A percentile compares a stretch with the other conserved stretches of the same genome.
Conservation (phyloP, 2,329 filamentous ascomycete species). For the Rhinocladiella similis region DNA sequence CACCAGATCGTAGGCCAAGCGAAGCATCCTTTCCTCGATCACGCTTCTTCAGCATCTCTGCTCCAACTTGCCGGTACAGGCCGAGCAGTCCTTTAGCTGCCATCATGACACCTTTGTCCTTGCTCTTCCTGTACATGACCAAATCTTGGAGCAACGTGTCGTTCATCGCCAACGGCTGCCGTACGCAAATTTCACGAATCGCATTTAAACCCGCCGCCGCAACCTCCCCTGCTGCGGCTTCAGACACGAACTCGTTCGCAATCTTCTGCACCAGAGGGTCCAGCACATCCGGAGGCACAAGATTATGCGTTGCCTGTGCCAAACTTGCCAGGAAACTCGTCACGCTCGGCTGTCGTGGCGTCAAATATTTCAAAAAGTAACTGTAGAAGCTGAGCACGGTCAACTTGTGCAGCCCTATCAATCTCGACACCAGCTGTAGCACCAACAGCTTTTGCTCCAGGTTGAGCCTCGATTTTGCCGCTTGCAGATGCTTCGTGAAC, state of each 20-base stretch:
- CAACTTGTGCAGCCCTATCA: conserved; percentile 90
- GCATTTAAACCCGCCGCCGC: conserved; percentile 89
- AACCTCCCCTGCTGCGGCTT: conserved; percentile 87
- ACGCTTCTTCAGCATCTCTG: conserved; percentile 82
- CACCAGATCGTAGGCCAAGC: conserved; percentile 74
- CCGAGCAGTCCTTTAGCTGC: conserved; percentile 88
- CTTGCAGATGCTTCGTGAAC: conserved; percentile 89
- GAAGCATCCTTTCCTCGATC: conserved; percentile 90
- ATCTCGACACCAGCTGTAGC: conserved; percentile 82
- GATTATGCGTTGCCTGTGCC: conserved; percentile 85
- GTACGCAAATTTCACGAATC: conserved; percentile 88
- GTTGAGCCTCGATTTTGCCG: conserved; percentile 77
- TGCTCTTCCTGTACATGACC: conserved; percentile 93
- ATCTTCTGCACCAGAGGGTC: conserved; percentile 93
- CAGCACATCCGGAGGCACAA: conserved; percentile 88
- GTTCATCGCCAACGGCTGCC: conserved; percentile 94
- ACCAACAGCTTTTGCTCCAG: conserved; percentile 89
- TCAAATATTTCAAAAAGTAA: conserved; percentile 92
- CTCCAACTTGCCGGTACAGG: conserved; percentile 86
- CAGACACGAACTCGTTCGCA: conserved; percentile 96
- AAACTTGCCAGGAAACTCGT: conserved; percentile 91
- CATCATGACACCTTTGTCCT: conserved; percentile 99
- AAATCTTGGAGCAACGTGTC: conserved; percentile 95
- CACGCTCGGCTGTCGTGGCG: conserved; percentile 82
- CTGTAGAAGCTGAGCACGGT: conserved; percentile 90